Evolutionary conservation across 179 eudicot genomes (phyloP), one percentile per base, ranked within the genome.

Genomic region (Nepenthes alata): DNA sequence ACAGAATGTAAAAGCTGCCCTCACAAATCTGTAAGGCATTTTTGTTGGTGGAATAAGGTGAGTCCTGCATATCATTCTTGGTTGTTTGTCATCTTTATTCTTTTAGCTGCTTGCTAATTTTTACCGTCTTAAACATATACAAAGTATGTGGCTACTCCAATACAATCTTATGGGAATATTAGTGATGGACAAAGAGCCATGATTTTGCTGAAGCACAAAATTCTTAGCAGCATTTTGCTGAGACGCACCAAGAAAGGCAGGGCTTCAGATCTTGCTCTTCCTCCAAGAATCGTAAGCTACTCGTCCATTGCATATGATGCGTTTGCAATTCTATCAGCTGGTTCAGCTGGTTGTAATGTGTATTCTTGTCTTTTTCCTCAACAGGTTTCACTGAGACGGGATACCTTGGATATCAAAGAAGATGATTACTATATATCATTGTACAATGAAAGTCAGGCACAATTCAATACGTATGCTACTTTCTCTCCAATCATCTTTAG

Each of bases 31-130:
- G 83, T 77, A 12, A 74, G 99, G 65, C 99, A 94, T 80, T 94
- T 94, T 63, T 89, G 98, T 77, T 93, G 98, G 98, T 93, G 96
- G 98, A 89, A 93, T 67, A 93, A 61, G 81, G 98, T 93, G 60
- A 69, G 83, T 69, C 51, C 36, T 53, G 51, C 25, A 47, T 53
- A 36, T 53, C 6, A 34, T 37, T 45, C 16, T 25, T 61, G 14
- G 35, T 53, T 10, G 45, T n/a, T 37, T 2, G 15, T 48, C 11
- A 35, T 38, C 37, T 49, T 13, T 9, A 11, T 35, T 51, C n/a
- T 58, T 63, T 7, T 57, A 25, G 47, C 39, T 34, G 14, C 47
- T 13, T 58, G 55, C 25, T 66, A 14, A 10, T 58, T 44, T 45
- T 25, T 58, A n/a, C 15, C 51, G 59, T 61, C 62, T 48, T 11